Percentiles rank a stretch among this genome's conserved stretches.
Conservation (phyloP, 768 basidiomycete genomes). For the Saitozyma podzolica region DNA sequence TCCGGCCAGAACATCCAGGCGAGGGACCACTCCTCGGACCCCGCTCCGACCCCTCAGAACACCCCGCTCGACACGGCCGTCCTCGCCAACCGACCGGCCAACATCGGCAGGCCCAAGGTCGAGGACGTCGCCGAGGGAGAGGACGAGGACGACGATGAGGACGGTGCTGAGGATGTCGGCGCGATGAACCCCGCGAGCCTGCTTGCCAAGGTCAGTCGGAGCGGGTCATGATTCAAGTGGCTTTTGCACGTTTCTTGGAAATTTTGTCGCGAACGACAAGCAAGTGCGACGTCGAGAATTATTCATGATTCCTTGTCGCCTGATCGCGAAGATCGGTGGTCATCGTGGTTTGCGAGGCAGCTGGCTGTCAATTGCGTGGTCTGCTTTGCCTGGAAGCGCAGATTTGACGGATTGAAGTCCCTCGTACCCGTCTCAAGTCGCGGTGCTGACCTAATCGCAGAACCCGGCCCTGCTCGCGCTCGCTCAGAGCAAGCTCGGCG, state of each 20-base stretch:
- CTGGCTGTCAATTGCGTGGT: background rate
- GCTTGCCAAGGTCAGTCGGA: conserved; percentile 50
- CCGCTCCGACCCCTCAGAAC: conserved; percentile 90
- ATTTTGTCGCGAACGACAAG: background rate
- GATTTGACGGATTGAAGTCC: background rate
- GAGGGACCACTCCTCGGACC: conserved; percentile 36
- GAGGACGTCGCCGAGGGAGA: conserved; percentile 61
- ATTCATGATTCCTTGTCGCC: too few relatives aligned
- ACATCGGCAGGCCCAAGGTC: conserved; percentile 71
- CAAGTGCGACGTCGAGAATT: too few relatives aligned
- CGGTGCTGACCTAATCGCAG: conserved; percentile 40
- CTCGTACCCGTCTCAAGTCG: background rate
- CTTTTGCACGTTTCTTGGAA: background rate
- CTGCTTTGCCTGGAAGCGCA: background rate
- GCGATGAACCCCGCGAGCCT: conserved; percentile 53
- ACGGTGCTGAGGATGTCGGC: conserved; percentile 63
- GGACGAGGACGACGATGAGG: conserved; percentile 78
- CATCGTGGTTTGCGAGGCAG: background rate
- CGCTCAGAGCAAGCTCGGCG: conserved; percentile 82
- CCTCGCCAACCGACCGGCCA: conserved; percentile 60
- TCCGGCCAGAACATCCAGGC: conserved; percentile 46
- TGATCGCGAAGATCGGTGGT: too few relatives aligned
- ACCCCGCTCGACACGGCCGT: conserved; percentile 82
- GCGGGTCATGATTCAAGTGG: background rate
- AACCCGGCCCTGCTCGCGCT: conserved; percentile 72